These are phyloP conservation scores for Candida koratica DNA, from an alignment of 805 yeast genomes.

Conservation along the genomic window DNA sequence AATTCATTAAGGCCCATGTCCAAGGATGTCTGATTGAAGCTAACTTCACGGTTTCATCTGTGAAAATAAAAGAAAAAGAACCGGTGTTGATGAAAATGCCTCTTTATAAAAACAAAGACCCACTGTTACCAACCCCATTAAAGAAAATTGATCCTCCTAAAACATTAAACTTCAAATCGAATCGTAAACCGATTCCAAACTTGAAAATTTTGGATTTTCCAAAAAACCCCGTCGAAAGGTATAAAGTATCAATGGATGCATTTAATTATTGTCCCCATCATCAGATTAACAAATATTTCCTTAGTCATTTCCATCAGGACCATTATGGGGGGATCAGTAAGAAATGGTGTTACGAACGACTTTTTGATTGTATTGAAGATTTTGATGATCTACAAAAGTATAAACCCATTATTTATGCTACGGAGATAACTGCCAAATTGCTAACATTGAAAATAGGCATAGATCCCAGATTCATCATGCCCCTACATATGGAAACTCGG, in stretches of 20 bases:
- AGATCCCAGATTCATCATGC: constrained; percentile 42
- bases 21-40: constrained; percentile 10
- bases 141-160: constrained; percentile 17
- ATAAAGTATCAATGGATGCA: constrained; percentile 62
- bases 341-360: constrained; percentile 56
- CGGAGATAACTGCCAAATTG: constrained; percentile 63
- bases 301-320: constrained; percentile 89
- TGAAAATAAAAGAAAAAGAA: constrained; percentile 6
- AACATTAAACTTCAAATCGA: constrained; percentile 10
- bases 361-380: constrained; percentile 26
- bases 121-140: constrained; percentile 6
- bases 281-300: constrained; percentile 49
- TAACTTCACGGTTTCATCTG: constrained; percentile 6
- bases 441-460: constrained; percentile 53
- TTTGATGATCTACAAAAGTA: constrained; percentile 21
- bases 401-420: constrained; percentile 67
- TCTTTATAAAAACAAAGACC: constrained; percentile 10
- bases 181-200: constrained; percentile 44
- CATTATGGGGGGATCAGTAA: constrained; percentile 86
- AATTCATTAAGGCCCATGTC: constrained; percentile 10
- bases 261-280: constrained; percentile 48
- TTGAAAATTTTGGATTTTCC: constrained; percentile 50
- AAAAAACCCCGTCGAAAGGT: constrained; percentile 13
- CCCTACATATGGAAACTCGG: constrained; percentile 40
- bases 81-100: constrained; percentile 9